Percentiles rank a stretch among this genome's conserved stretches.
Conservation (phyloP, 2,329 filamentous ascomycete genomes). For the Xylariaceae sp. region DNA sequence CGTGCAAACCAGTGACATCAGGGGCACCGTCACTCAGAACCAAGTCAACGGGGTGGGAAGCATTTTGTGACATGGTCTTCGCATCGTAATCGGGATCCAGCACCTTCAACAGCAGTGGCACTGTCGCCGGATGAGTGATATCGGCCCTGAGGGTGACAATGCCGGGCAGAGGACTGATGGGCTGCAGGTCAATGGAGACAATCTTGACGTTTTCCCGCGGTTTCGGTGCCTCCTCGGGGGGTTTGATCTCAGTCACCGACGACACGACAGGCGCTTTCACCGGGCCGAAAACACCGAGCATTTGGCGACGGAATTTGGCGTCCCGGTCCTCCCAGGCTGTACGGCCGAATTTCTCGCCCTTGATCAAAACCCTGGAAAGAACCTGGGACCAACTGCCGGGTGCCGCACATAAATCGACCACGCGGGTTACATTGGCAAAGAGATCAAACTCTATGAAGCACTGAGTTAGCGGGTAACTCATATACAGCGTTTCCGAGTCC, state of each 20-base stretch:
- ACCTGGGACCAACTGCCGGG: conserved; percentile 98
- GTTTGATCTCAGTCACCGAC: conserved; percentile 15
- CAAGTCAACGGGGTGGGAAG: conserved; percentile 77
- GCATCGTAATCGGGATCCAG: conserved; percentile 67
- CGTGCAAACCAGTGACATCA: conserved; percentile 93
- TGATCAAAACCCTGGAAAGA: conserved; percentile 85
- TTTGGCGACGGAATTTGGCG: conserved; percentile 56
- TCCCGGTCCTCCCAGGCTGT: conserved; percentile 83
- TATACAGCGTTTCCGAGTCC: neutral
- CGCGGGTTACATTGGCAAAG: conserved; percentile 81
- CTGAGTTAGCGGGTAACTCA: conserved; percentile 9
- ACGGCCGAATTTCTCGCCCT: conserved; percentile 84
- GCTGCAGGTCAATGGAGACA: conserved; percentile 91
- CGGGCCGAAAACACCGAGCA: conserved; percentile 48
- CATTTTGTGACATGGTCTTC: conserved; percentile 42
- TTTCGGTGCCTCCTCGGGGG: conserved; percentile 28
- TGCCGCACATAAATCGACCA: conserved; percentile 92
- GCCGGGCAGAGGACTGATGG: conserved; percentile 87
- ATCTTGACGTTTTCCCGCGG: conserved; percentile 76
- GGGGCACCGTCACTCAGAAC: conserved; percentile 94
- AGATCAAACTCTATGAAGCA: conserved; percentile 71
- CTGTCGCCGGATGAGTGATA: conserved; percentile 94
- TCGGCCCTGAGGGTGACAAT: conserved; percentile 91
- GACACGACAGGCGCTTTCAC: conserved; percentile 22
- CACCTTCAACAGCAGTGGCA: conserved; percentile 79